Evolutionary conservation across 108 stramenopile genomes (phyloP).

Genomic region (Cyclotella sp.): DNA sequence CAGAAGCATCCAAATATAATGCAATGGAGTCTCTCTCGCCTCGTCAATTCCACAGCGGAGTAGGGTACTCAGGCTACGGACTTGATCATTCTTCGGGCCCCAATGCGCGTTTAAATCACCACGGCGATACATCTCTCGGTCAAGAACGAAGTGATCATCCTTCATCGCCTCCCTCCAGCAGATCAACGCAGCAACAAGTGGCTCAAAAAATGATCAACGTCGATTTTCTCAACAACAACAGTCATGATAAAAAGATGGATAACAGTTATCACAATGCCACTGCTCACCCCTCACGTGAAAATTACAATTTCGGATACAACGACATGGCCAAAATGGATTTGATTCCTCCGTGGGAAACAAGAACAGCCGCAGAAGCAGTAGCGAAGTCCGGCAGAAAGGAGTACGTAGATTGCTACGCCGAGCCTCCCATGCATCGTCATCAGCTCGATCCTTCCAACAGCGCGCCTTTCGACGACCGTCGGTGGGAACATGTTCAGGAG

Average conservation of each 20-base stretch:
- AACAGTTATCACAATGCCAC: not conserved
- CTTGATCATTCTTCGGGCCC: not conserved
- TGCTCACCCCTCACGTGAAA: not conserved
- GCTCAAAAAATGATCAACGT: conserved; percentile 5
- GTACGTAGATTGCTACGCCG: not conserved
- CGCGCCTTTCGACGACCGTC: not conserved
- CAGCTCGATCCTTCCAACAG: no score
- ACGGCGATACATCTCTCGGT: not conserved
- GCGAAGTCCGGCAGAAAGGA: not conserved
- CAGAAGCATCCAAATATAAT: not conserved
- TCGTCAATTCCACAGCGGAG: not conserved
- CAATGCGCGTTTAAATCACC: not conserved
- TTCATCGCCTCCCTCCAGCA: not conserved
- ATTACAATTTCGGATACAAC: conserved; percentile 5
- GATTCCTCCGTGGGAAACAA: conserved; percentile 15
- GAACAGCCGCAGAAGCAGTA: not conserved
- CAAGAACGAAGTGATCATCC: not conserved
- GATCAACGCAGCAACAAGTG: conserved; percentile 5
- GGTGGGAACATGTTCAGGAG: not conserved
- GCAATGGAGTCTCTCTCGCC: not conserved
- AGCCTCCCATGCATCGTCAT: no score
- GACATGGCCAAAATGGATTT: not conserved
- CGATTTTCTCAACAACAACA: not conserved
- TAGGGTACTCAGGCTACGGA: not conserved
- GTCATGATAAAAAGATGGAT: not conserved